These are phyloP conservation scores for Martensiomyces pterosporus DNA, from an alignment of 192 early-diverging fungal species.

Conservation along the genomic window DNA sequence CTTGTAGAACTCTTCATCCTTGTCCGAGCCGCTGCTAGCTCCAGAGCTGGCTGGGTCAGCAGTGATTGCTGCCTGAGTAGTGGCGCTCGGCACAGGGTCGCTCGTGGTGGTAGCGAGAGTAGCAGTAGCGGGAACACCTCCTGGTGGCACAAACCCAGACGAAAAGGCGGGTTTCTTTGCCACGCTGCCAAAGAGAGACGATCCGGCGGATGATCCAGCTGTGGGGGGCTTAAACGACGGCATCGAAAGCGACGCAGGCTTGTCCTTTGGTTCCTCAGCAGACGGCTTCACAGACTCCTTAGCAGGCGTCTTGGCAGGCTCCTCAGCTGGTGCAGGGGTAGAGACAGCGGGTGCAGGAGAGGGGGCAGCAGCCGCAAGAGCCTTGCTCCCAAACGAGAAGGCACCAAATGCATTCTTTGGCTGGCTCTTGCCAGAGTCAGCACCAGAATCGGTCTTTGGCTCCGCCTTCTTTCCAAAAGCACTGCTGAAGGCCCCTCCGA, in stretches of 20 bases:
- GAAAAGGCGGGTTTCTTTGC: conserved; percentile 13
- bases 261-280: too few relatives aligned
- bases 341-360: too few relatives aligned
- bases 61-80: too few relatives aligned
- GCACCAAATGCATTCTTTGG: not conserved
- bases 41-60: too few relatives aligned
- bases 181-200: not conserved
- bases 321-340: not conserved
- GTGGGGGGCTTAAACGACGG: conserved; percentile 37
- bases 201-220: not conserved
- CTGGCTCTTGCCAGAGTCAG: not conserved
- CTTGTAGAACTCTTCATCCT: conserved; percentile 30
- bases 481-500: too few relatives aligned
- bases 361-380: too few relatives aligned
- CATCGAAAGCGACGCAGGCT: conserved; percentile 22
- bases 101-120: too few relatives aligned
- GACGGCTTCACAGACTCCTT: too few relatives aligned
- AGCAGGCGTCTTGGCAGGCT: conserved; percentile 1
- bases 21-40: not conserved
- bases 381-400: conserved; percentile 9
- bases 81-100: too few relatives aligned
- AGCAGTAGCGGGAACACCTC: not conserved
- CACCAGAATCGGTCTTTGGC: not conserved
- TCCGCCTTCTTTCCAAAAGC: not conserved
- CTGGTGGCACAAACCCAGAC: conserved; percentile 20